Conservation (phyloP, 2,329 filamentous ascomycete species). For the Fusarium sulawesiense region DNA sequence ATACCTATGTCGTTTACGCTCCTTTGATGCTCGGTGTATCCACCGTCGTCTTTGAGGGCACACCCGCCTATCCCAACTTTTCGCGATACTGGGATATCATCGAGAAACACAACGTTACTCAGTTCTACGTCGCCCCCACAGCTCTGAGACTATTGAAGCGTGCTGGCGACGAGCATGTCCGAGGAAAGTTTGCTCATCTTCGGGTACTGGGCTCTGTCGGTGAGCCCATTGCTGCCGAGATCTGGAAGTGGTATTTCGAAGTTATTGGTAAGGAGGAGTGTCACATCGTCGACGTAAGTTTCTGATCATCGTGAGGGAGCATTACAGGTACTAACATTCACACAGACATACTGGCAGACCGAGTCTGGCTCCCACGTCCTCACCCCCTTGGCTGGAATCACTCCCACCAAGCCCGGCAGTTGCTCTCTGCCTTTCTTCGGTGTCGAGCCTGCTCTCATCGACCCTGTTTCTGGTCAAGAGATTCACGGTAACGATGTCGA, state of each 20-base stretch:
- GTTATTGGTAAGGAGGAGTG: conserved; percentile 92
- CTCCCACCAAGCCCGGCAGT: conserved; percentile 95
- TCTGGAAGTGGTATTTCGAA: conserved; percentile 99
- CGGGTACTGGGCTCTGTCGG: conserved; percentile 94
- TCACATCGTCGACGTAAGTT: conserved; percentile 91
- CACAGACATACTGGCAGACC: conserved; percentile 98
- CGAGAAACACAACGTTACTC: conserved; percentile 92
- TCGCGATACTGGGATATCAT: conserved; percentile 99
- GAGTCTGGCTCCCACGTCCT: conserved; percentile 98
- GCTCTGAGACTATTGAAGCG: conserved; percentile 94
- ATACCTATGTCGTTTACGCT: conserved; percentile 98
- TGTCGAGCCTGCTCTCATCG: conserved; percentile 96
- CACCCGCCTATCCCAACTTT: conserved; percentile 96
- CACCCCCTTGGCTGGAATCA: conserved; percentile 90
- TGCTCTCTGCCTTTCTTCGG: conserved; percentile 98
- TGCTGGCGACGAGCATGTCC: conserved; percentile 91
- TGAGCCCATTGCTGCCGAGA: conserved; percentile 96
- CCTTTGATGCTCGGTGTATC: conserved; percentile 92
- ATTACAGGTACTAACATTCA: conserved; percentile 26
- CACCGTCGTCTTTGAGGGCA: conserved; percentile 97
- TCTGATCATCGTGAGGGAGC: background rate
- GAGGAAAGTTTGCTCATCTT: conserved; percentile 87
- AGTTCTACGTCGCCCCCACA: conserved; percentile 98
- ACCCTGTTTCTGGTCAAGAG: conserved; percentile 94
- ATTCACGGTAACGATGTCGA: conserved; percentile 96